A percentile compares a stretch with the other conserved stretches of the same genome.
Evolutionary conservation across 177 flowering plant species (phyloP).

Genomic region (Vitis hybrid): DNA sequence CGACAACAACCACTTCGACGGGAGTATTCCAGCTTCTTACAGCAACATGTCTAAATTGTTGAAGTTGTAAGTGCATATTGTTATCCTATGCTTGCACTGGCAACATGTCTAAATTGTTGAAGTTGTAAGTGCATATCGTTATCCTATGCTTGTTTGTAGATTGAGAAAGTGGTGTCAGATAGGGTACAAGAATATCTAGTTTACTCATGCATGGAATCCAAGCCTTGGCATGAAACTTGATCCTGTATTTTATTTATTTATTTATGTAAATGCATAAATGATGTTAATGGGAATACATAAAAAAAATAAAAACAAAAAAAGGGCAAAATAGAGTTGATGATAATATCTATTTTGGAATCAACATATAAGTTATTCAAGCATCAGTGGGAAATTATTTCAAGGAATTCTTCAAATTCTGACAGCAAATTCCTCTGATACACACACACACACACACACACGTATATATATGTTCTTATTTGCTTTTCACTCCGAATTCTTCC

Average conservation of each 20-base stretch:
- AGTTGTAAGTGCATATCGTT: constrained; percentile 60
- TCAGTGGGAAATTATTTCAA: too few species aligned
- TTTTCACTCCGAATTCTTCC: not conserved
- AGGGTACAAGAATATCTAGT: not conserved
- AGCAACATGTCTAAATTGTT: constrained; percentile 63
- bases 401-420: too few species aligned
- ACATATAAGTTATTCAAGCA: too few species aligned
- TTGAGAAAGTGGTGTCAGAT: not conserved
- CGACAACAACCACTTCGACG: constrained; percentile 85
- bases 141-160: not conserved
- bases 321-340: too few species aligned
- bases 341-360: too few species aligned
- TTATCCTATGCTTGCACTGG: not conserved
- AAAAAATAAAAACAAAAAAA: too few species aligned
- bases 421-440: too few species aligned
- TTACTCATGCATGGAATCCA: not conserved
- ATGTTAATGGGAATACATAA: too few species aligned
- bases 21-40: constrained; percentile 75
- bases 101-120: constrained; percentile 65
- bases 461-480: not conserved
- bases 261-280: not conserved
- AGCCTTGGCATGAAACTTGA: not conserved
- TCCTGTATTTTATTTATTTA: not conserved
- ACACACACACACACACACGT: not conserved
- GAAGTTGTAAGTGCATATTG: constrained; percentile 67